These are phyloP conservation scores for Talaromyces sp. DNA, from an alignment of 2,329 filamentous ascomycete species.

Conservation along the genomic window DNA sequence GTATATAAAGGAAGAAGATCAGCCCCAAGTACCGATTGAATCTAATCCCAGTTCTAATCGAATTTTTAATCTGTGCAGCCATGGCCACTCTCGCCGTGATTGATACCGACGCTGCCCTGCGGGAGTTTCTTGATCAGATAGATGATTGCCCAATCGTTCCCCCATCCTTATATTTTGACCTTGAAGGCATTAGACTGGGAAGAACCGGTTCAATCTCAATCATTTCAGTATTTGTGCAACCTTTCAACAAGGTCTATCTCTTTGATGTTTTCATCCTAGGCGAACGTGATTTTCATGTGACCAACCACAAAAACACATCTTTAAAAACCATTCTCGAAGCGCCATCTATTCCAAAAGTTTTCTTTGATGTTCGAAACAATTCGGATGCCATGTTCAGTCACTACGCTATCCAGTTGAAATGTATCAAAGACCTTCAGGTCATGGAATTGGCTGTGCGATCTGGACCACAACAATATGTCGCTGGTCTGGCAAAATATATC, in stretches of 20 bases:
- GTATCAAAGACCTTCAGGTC: not conserved
- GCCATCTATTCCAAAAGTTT: conserved; percentile 45
- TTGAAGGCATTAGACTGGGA: not conserved
- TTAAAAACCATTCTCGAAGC: conserved; percentile 45
- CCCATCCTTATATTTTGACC: not conserved
- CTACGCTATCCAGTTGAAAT: not conserved
- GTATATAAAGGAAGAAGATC: too few species aligned
- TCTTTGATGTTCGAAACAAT: conserved; percentile 60
- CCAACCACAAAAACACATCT: not conserved
- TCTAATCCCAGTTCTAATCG: too few species aligned
- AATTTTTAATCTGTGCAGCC: too few species aligned
- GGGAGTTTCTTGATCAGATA: not conserved
- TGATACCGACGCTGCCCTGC: not conserved
- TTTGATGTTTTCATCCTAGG: not conserved
- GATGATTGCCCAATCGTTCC: not conserved
- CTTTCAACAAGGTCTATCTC: not conserved
- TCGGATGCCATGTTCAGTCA: conserved; percentile 54
- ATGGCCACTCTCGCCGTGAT: too few species aligned
- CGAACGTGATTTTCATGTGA: not conserved
- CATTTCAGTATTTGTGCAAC: not conserved
- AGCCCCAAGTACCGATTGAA: too few species aligned
- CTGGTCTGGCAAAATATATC: not conserved
- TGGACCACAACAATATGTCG: not conserved
- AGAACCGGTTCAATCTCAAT: not conserved
- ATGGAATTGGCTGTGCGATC: not conserved